Evolutionary conservation across 2,329 filamentous ascomycete species (phyloP).

Genomic region (Sordariomycetes sp.): DNA sequence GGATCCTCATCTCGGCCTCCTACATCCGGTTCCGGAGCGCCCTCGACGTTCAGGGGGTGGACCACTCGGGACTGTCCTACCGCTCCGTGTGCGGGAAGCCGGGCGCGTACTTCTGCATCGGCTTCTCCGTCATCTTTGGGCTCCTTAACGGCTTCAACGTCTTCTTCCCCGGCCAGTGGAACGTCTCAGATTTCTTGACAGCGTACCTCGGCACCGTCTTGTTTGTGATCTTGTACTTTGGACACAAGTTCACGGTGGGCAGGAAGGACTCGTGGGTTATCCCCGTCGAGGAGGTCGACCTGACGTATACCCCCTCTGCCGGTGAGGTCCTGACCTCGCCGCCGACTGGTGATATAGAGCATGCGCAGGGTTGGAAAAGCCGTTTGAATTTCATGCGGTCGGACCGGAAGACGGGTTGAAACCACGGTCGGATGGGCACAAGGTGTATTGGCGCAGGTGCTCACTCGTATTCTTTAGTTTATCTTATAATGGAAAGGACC

Average conservation of each 20-base stretch:
- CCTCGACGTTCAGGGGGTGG: background rate
- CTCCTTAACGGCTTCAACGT: constrained; percentile 49
- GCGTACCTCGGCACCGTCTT: constrained; percentile 10
- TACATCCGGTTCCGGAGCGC: constrained; percentile 5
- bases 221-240: constrained; percentile 16
- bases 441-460: too few relatives aligned
- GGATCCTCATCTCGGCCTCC: constrained; percentile 6
- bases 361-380: background rate
- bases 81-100: background rate
- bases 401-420: background rate
- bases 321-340: background rate
- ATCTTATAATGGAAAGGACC: too few relatives aligned
- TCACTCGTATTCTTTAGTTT: too few relatives aligned
- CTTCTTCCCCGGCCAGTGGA: constrained; percentile 11
- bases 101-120: constrained; percentile 6
- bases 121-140: constrained; percentile 19
- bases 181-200: constrained; percentile 8
- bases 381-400: background rate
- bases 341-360: background rate
- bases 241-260: constrained; percentile 15
- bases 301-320: constrained; percentile 13
- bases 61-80: background rate
- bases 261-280: constrained; percentile 38
- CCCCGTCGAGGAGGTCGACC: constrained; percentile 35
- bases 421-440: background rate